These are phyloP conservation scores for Tuber magnatum DNA, from an alignment of 495 filamentous ascomycete species.

Conservation along the genomic window DNA sequence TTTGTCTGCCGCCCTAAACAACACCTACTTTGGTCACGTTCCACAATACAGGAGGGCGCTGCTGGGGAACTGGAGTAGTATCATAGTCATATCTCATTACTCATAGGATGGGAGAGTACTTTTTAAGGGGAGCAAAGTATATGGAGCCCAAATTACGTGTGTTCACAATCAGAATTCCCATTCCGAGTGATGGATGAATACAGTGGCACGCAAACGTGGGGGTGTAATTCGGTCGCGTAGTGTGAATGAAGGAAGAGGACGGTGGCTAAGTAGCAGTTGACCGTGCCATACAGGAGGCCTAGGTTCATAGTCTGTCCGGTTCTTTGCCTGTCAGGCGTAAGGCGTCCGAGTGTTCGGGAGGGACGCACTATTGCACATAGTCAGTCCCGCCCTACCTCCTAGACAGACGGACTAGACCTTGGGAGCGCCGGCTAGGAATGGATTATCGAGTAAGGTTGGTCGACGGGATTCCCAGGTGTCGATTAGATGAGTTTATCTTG, in stretches of 20 bases:
- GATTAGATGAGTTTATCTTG: not conserved
- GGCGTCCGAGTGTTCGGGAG: not conserved
- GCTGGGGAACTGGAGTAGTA: not conserved
- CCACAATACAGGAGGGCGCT: not conserved
- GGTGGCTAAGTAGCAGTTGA: not conserved
- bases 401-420: not conserved
- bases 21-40: too few relatives aligned
- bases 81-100: not conserved
- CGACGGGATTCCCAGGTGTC: too few relatives aligned
- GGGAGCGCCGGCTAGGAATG: too few relatives aligned
- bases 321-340: not conserved
- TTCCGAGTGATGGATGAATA: not conserved
- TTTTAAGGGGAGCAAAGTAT: not conserved
- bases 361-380: not conserved
- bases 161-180: not conserved
- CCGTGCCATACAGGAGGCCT: not conserved
- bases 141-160: not conserved
- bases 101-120: not conserved
- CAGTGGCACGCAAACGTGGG: not conserved
- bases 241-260: not conserved
- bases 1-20: not conserved
- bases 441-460: too few relatives aligned
- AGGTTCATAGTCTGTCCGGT: not conserved
- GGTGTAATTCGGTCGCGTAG: not conserved
- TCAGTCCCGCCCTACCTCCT: not conserved